Conservation (phyloP, 805 yeast species). For the Millerozyma miso region DNA sequence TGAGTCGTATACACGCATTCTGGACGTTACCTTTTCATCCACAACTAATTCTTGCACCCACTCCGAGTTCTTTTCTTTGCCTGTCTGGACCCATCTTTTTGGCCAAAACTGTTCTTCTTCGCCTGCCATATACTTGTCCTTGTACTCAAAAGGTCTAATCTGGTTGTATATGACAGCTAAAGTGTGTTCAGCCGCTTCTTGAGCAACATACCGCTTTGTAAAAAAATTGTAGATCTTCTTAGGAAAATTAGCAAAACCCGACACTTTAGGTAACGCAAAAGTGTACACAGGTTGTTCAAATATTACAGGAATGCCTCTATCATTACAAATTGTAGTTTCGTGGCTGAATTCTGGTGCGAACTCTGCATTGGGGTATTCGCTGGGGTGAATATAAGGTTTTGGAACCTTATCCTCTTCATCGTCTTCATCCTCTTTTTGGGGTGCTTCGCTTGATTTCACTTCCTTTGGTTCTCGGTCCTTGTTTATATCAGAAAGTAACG, state of each 20-base stretch:
- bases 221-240: constrained; percentile 74
- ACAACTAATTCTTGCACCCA: constrained; percentile 76
- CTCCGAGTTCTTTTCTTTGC: constrained; percentile 72
- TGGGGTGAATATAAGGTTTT: constrained; percentile 58
- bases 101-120: constrained; percentile 90
- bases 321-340: constrained; percentile 20
- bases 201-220: constrained; percentile 66
- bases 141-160: constrained; percentile 48
- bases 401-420: constrained; percentile 44
- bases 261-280: constrained; percentile 67
- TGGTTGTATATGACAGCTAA: constrained; percentile 50
- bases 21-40: constrained; percentile 61
- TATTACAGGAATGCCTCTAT: constrained; percentile 48
- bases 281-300: constrained; percentile 77
- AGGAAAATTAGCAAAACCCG: constrained; percentile 78
- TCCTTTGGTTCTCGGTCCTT: background rate
- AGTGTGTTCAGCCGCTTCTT: constrained; percentile 53
- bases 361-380: constrained; percentile 49
- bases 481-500: background rate
- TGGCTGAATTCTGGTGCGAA: constrained; percentile 61
- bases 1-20: constrained; percentile 46
- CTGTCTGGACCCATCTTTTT: constrained; percentile 70
- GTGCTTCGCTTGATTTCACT: constrained; percentile 3
- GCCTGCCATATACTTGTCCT: constrained; percentile 40
- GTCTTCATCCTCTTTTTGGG: constrained; percentile 29